These are phyloP conservation scores for Magnaporthales sp. DNA, from an alignment of 2,329 filamentous ascomycete genomes.

Conservation along the genomic window DNA sequence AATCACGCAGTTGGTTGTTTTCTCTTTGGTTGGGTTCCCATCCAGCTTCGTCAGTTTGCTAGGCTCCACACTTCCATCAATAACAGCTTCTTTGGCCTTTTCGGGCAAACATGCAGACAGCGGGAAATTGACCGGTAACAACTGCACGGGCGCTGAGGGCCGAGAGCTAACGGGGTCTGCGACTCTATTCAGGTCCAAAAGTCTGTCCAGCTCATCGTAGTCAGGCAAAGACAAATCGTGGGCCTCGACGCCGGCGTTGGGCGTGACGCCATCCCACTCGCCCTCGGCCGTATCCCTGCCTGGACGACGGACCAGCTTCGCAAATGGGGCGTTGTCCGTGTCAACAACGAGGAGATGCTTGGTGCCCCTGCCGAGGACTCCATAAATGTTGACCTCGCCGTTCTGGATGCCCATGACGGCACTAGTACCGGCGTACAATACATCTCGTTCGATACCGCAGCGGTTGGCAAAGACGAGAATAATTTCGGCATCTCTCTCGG, in stretches of 20 bases:
- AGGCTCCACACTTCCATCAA: neutral
- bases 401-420: conserved; percentile 57
- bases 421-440: conserved; percentile 65
- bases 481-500: conserved; percentile 46
- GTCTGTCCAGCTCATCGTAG: neutral
- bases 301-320: conserved; percentile 28
- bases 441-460: conserved; percentile 55
- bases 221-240: neutral
- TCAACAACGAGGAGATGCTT: conserved; percentile 62
- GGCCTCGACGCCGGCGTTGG: neutral
- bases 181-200: neutral
- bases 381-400: conserved; percentile 60
- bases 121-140: neutral
- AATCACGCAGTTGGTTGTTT: neutral
- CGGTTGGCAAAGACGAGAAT: conserved; percentile 66
- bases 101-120: neutral
- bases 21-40: neutral
- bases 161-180: neutral
- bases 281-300: neutral
- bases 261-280: neutral
- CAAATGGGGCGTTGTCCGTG: conserved; percentile 36
- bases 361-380: conserved; percentile 59
- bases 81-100: neutral
- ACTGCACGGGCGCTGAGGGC: neutral
- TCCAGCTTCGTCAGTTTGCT: neutral